phyloP scores from a whole-genome alignment of 495 filamentous ascomycete species.

The Penicillium simplicissimum region DNA sequence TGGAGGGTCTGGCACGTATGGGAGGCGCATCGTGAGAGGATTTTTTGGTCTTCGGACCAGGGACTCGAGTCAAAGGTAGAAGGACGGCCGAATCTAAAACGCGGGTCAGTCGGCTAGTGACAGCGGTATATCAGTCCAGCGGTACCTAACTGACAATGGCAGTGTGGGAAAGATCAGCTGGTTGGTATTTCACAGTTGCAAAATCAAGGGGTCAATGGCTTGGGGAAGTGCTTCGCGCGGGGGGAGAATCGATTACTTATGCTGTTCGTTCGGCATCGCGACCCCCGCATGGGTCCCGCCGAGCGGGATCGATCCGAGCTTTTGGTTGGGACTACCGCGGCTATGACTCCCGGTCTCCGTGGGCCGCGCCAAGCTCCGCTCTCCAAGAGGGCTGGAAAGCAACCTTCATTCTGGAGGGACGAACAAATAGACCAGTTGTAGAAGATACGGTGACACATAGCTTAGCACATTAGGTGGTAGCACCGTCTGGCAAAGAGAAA shows the following conservation, averaged over 20 bases:
- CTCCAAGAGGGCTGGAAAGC: neutral
- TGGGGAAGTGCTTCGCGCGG: neutral
- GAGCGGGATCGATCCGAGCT: constrained; percentile 12
- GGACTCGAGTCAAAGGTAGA: neutral
- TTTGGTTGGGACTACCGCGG: constrained; percentile 1
- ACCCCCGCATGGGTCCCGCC: constrained; percentile 25
- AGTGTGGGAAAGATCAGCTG: neutral
- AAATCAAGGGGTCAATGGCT: neutral
- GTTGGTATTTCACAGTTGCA: neutral
- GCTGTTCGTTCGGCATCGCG: constrained; percentile 13
- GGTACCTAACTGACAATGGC: neutral
- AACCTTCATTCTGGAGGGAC: neutral
- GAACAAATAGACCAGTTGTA: too few relatives aligned
- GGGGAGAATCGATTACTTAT: constrained; percentile 6
- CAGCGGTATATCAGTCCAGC: neutral
- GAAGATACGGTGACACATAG: too few relatives aligned
- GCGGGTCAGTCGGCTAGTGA: neutral
- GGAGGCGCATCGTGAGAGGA: constrained; percentile 62
- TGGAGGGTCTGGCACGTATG: constrained; percentile 65
- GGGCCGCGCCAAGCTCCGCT: neutral
- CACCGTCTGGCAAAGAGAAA: too few relatives aligned
- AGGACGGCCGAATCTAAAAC: neutral
- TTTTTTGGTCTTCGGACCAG: neutral
- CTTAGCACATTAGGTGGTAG: too few relatives aligned
- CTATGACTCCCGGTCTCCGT: neutral